A percentile compares a stretch with the other conserved stretches of the same genome.
These are phyloP conservation scores for Yarrowia divulgata DNA, from an alignment of 805 yeast genomes.

Conservation along the genomic window DNA sequence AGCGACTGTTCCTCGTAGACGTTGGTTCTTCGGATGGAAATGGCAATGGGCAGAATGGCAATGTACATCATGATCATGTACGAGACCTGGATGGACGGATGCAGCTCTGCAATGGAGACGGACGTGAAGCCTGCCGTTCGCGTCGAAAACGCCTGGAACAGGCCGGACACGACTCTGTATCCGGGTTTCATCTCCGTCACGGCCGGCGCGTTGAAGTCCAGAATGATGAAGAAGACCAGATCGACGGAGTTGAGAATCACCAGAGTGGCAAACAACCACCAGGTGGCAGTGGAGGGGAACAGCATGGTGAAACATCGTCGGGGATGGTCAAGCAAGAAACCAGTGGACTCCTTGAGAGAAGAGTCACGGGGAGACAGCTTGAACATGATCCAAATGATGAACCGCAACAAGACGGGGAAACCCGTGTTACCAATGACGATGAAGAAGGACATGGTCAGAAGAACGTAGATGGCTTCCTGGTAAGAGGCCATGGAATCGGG, in stretches of 20 bases:
- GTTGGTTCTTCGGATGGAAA: conserved; percentile 93
- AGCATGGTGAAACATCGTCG: conserved; percentile 93
- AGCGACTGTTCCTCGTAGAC: conserved; percentile 97
- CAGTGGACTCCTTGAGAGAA: conserved; percentile 68
- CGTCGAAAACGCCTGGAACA: conserved; percentile 89
- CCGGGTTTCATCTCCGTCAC: conserved; percentile 68
- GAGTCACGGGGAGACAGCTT: conserved; percentile 66
- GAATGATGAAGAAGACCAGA: conserved; percentile 75
- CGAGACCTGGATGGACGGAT: conserved; percentile 92
- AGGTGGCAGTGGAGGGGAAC: conserved; percentile 91
- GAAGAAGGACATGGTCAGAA: conserved; percentile 70
- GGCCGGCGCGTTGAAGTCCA: conserved; percentile 67
- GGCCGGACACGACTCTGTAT: conserved; percentile 76
- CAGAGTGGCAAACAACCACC: conserved; percentile 87
- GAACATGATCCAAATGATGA: conserved; percentile 80
- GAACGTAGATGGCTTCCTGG: conserved; percentile 65
- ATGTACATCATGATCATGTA: conserved; percentile 98
- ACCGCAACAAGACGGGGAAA: conserved; percentile 82
- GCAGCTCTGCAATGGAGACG: conserved; percentile 70
- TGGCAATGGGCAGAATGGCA: conserved; percentile 94
- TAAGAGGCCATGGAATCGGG: conserved; percentile 81
- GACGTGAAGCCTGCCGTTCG: conserved; percentile 93
- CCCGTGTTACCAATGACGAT: conserved; percentile 95
- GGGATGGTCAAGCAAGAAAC: conserved; percentile 91
- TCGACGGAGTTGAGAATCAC: conserved; percentile 77